phyloP scores from a whole-genome alignment of 2,329 filamentous ascomycete species.

The Scopulariopsis brevicaulis region DNA sequence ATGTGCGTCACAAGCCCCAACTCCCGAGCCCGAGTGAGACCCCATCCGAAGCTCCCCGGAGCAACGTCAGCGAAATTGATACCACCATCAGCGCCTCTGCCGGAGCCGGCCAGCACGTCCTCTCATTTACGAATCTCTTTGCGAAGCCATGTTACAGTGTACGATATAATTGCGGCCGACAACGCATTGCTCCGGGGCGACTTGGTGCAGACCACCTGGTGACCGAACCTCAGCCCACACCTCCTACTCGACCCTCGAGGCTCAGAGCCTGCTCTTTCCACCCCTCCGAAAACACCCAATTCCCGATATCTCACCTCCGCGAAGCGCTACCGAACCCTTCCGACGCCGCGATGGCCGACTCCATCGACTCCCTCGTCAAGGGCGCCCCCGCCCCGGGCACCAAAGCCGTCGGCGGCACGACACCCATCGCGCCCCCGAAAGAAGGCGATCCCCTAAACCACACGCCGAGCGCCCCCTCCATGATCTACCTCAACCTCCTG shows the following conservation, averaged over 20 bases:
- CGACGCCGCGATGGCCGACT: conserved; percentile 15
- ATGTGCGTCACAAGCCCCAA: neutral
- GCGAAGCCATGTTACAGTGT: neutral
- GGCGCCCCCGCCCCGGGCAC: conserved; percentile 61
- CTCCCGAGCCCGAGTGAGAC: neutral
- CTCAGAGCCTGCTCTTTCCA: neutral
- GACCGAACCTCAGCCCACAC: neutral
- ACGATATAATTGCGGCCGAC: neutral
- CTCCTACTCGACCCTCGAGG: neutral
- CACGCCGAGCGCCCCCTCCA: conserved; percentile 81
- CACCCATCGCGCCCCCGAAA: conserved; percentile 15
- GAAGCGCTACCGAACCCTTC: neutral
- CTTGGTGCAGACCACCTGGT: neutral
- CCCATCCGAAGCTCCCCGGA: neutral
- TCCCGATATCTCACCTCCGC: too few species aligned
- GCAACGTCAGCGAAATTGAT: neutral
- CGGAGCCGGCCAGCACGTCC: neutral
- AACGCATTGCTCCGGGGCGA: neutral
- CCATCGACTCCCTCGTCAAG: conserved; percentile 82
- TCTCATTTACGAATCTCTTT: neutral
- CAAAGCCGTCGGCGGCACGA: conserved; percentile 20
- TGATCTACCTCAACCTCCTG: conserved; percentile 96
- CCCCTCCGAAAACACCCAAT: neutral
- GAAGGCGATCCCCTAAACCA: conserved; percentile 62
- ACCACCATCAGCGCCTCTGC: neutral